Evolutionary conservation across 2,329 filamentous ascomycete genomes (phyloP).

Genomic region (Dactylonectria estremocensis): DNA sequence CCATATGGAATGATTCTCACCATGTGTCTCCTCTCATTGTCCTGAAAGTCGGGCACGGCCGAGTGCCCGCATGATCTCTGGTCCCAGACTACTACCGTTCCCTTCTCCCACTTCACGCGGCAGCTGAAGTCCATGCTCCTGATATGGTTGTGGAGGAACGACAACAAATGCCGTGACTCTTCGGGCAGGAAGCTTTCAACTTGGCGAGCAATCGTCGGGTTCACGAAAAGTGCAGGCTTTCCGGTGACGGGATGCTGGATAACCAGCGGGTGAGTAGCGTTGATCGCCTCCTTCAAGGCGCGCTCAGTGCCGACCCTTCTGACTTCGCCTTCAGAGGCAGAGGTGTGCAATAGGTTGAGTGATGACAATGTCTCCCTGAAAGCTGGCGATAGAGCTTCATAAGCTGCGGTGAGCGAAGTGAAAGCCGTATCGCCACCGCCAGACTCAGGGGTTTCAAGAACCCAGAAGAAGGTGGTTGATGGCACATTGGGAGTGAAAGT

Average conservation of each 20-base stretch:
- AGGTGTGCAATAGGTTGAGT: constrained; percentile 41
- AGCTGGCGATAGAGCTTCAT: constrained; percentile 48
- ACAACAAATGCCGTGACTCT: constrained; percentile 48
- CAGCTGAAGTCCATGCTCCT: constrained; percentile 51
- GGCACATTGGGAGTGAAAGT: constrained; percentile 52
- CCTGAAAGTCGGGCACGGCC: constrained; percentile 50
- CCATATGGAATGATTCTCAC: constrained; percentile 51
- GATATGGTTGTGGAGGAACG: constrained; percentile 50
- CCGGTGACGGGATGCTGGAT: constrained; percentile 50
- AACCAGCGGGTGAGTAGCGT: constrained; percentile 48
- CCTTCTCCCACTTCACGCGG: constrained; percentile 49
- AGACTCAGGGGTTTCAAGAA: constrained; percentile 47
- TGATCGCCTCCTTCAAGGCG: constrained; percentile 49
- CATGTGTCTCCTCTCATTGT: constrained; percentile 51
- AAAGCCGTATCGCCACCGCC: constrained; percentile 52
- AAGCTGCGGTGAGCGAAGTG: constrained; percentile 49
- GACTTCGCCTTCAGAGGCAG: constrained; percentile 50
- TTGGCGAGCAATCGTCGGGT: constrained; percentile 49
- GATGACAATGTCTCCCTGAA: constrained; percentile 39
- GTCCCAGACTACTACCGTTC: constrained; percentile 51
- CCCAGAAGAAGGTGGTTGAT: constrained; percentile 53
- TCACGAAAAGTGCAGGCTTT: constrained; percentile 48
- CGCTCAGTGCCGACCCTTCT: constrained; percentile 48
- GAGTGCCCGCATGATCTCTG: constrained; percentile 46
- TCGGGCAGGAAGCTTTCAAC: constrained; percentile 50